Evolutionary conservation across 2,329 filamentous ascomycete genomes (phyloP), one percentile per base, ranked within the genome.

Genomic region (Coleophoma crateriformis): DNA sequence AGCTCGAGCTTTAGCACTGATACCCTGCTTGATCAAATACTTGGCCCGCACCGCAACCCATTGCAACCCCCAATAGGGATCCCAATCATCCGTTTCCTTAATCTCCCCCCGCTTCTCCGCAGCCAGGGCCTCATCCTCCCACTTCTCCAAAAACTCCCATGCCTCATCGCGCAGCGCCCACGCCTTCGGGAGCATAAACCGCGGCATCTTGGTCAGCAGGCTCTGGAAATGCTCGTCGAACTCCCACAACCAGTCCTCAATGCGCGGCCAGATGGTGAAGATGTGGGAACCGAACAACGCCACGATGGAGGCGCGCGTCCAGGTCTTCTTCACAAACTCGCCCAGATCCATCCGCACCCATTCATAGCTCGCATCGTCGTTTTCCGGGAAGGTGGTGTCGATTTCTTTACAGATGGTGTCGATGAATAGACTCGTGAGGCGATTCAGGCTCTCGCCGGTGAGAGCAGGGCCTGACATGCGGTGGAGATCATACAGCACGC

Each of bases 291-390:
- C 58, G 39, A 57, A 58, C 8, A 58, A 39, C 10, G 57, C 50
- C 12, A 51, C 46, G n/a, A 57, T 53, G 6, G 55, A 54, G 14
- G 57, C 58, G 37, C 54, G 46, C 20, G 56, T 48, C 46, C 49
- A 54, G 4, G 52, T 48, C 19, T 42, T 45, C 46, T 56, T 57
- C 4, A 56, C 45, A 46, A 54, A 57, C 14, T 48, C 49, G 38
- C 48, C 45, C 15, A 61, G 44, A n/a, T 61, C 57, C 15, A 61
- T 20, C 17, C 45, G 50, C 33, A 50, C 35, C 58, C 58, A 59
- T 15, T 54, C 49, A 34, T 52, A 54, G 35, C 37, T 50, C 11
- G n/a, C 17, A 19, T 37, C 45, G 2, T 39, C 17, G 17, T 49
- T 40, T 33, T 46, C 45, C 11, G 57, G 55, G 35, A 59, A 61